Base-by-base conservation (phyloP, 495 filamentous ascomycete genomes). In the Trichoderma asperelloides region DNA sequence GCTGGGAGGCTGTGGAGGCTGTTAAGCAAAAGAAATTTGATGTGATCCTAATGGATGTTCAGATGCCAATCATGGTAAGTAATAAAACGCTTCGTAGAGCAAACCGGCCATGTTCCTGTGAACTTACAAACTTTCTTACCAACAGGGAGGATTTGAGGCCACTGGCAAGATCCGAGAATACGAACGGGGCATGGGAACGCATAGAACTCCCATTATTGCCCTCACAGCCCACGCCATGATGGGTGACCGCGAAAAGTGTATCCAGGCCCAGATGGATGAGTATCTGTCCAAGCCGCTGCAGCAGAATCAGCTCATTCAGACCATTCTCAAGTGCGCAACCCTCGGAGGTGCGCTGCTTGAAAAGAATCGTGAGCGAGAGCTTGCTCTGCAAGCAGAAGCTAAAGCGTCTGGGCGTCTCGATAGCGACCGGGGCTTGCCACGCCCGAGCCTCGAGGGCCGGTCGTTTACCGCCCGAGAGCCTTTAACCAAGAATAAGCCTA, bases 221-320 rank as follows among this genome's bases (percentile, higher is more conserved):
- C 85, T 99, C 13, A 99, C 96, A 2, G 96, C 96, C 4, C 96
- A 98, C 79, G 96, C 96, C 70, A 99, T 99, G 96, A 86, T 98
- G 82, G 96, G 96, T 71, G 96, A 99, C 74, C 86, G 96, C 39
- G 96, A 99, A 78, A 96, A 96, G 81, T 99, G 96, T 73, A 94
- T 99, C 68, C 91, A 96, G 74, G 94, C 93, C 16, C 92, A 97
- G 79, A 98, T 98, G 96, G 96, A 98, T 71, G 96, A 99, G 75
- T 99, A 99, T 74, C 82, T 99, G 68, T 97, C 94, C 49, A 99
- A 99, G 77, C 96, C 96, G 45, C 84, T 99, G 67, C 96, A 97
- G 77, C 94, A 97, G 75, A 97, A 96, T 75, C 92, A 96, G 74
- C 88, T 99, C 79, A 97, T 98, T 77, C 96, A 99, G 76, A 97